Evolutionary conservation across 352 stramenopile genomes (phyloP), one percentile per base, ranked within the genome.

Genomic region (Pythium apleroticum): DNA sequence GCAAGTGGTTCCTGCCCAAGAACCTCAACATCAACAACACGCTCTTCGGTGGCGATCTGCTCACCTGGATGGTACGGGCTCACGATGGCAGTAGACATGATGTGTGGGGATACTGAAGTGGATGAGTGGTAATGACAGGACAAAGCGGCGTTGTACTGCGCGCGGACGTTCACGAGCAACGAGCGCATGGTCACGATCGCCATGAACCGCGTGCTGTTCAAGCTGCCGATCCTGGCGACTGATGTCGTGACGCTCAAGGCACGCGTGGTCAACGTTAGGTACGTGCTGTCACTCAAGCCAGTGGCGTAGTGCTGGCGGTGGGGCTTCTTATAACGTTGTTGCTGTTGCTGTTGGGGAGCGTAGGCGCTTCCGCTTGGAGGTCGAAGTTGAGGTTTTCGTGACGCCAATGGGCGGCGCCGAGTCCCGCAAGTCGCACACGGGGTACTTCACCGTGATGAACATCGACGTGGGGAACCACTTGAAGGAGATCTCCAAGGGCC

Each of bases 181-280:
- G 78, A 87, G 58, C 79, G 78, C 60, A 91, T 91, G 79, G 81
- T 86, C 39, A 91, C 83, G 4, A 82, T 90, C 63, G 70, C 80
- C 17, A 89, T 91, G 81, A 89, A 91, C 65, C 83, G 83, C 63
- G 69, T 89, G 65, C 61, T 81, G 20, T 91, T 91, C 57, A 89
- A 87, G 63, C 71, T 89, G 37, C 83, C 81, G 28, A 89, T 91
- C 41, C 75, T 66, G 5, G 57, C 72, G 28, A 66, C 74, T 3
- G 80, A 91, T 53, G 65, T 91, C 37, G 73, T 91, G 30, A 89
- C 73, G 22, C 72, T 88, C 52, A 79, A 79, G 25, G 81, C 83
- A 3, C 81, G 78, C 41, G 76, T 91, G 31, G 77, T 81, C 39
- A 86, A 76, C 57, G 80, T 90, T 45, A 76, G 79, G 83, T 91